Conservation (phyloP, 1,284 basidiomycete genomes). For the Malassezia cuniculi region DNA sequence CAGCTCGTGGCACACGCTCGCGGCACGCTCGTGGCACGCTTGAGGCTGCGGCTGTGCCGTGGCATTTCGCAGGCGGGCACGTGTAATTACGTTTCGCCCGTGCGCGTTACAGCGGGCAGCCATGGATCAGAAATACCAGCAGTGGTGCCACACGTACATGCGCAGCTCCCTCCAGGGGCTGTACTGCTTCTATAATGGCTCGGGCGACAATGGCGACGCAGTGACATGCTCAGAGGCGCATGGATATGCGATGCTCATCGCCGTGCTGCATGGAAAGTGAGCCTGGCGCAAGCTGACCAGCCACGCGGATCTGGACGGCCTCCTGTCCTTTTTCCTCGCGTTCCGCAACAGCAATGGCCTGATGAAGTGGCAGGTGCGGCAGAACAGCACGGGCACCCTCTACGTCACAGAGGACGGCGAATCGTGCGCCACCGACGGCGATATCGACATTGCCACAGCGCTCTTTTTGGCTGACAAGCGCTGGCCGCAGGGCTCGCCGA, state of each 20-base stretch:
- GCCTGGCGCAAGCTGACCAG: constrained; percentile 5
- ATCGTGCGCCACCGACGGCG: constrained; percentile 32
- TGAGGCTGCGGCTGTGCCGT: no score
- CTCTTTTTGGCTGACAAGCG: constrained; percentile 19
- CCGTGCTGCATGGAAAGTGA: constrained; percentile 26
- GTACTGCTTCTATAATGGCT: constrained; percentile 34
- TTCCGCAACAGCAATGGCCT: constrained; percentile 27
- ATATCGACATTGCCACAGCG: constrained; percentile 34
- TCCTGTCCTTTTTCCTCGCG: constrained; percentile 24
- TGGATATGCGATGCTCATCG: constrained; percentile 38
- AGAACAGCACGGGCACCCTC: constrained; percentile 7
- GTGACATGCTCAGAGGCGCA: constrained; percentile 40
- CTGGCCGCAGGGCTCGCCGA: constrained; percentile 20
- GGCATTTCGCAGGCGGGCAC: no score
- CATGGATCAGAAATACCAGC: constrained; percentile 9
- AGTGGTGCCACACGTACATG: constrained; percentile 14
- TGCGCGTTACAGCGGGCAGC: no score
- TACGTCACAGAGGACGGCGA: constrained; percentile 28
- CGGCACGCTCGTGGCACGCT: no score
- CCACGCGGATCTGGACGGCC: constrained; percentile 27
- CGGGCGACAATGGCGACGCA: constrained; percentile 30
- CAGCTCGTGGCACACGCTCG: no score
- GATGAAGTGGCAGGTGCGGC: constrained; percentile 38
- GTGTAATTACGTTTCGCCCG: no score
- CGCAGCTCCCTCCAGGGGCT: constrained; percentile 12